phyloP scores from a whole-genome alignment of 2,329 filamentous ascomycete species.

The Colletotrichum trifolii region DNA sequence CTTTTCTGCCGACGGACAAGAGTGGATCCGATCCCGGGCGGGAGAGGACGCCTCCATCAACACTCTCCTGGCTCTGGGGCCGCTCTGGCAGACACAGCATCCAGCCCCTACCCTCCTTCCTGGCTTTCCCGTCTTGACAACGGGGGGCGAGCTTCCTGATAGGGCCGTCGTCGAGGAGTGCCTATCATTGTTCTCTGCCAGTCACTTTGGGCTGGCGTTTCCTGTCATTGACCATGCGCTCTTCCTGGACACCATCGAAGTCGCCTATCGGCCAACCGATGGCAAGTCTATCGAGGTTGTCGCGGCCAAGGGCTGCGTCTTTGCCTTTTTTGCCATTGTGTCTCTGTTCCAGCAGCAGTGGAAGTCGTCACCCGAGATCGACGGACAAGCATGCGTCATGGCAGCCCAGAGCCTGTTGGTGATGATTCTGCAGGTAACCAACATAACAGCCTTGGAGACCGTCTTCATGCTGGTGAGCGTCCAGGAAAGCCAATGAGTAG shows the following conservation, averaged over 20 bases:
- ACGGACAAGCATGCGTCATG: conserved; percentile 53
- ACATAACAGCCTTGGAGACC: conserved; percentile 56
- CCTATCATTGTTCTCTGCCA: conserved; percentile 41
- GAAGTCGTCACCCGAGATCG: conserved; percentile 40
- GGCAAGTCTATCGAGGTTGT: conserved; percentile 41
- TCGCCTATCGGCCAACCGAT: conserved; percentile 52
- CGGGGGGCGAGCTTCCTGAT: conserved; percentile 48
- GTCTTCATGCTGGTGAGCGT: conserved; percentile 59
- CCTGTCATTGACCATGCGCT: conserved; percentile 59
- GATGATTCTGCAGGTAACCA: conserved; percentile 55
- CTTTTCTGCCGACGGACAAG: conserved; percentile 57
- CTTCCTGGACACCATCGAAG: conserved; percentile 56
- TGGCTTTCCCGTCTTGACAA: not conserved
- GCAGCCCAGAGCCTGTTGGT: conserved; percentile 56
- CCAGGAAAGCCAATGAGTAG: not conserved
- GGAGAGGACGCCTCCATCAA: conserved; percentile 49
- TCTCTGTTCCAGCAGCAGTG: conserved; percentile 39
- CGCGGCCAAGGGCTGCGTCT: conserved; percentile 57
- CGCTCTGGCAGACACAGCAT: conserved; percentile 38
- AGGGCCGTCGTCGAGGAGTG: conserved; percentile 43
- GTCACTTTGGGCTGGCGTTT: conserved; percentile 56
- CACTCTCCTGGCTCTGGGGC: conserved; percentile 39
- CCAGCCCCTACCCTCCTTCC: conserved; percentile 32
- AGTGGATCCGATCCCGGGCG: conserved; percentile 60
- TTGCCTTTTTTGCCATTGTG: conserved; percentile 58